phyloP scores from a whole-genome alignment of 2,329 filamentous ascomycete genomes.

The Alternaria dauci region DNA sequence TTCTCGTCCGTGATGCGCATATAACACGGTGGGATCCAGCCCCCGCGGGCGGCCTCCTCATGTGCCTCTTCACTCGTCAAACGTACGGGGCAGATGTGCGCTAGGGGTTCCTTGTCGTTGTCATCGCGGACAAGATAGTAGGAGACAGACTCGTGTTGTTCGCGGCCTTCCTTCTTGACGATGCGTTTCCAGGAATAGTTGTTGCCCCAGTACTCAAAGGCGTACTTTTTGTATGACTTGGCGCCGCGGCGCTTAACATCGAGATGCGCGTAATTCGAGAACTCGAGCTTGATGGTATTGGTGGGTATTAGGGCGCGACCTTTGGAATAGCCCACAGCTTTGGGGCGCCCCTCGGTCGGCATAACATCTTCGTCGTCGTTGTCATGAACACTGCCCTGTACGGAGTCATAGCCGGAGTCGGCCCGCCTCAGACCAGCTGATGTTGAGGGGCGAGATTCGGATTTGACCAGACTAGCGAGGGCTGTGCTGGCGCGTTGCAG shows the following conservation, averaged over 20 bases:
- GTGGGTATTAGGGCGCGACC: slow-evolving; percentile 63
- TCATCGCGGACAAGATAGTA: slow-evolving; percentile 81
- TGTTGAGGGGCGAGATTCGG: slow-evolving; percentile 58
- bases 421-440: slow-evolving; percentile 60
- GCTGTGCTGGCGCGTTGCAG: slow-evolving; percentile 68
- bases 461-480: slow-evolving; percentile 64
- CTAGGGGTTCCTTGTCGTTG: slow-evolving; percentile 68
- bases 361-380: slow-evolving; percentile 28
- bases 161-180: slow-evolving; percentile 68
- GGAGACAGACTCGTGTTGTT: slow-evolving; percentile 67
- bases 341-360: slow-evolving; percentile 36
- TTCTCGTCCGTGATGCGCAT: slow-evolving; percentile 85
- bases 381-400: slow-evolving; percentile 33
- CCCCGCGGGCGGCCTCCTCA: slow-evolving; percentile 78
- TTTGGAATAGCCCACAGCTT: slow-evolving; percentile 48
- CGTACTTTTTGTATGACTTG: slow-evolving; percentile 77
- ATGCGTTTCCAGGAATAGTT: slow-evolving; percentile 84
- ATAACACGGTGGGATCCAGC: slow-evolving; percentile 89
- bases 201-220: slow-evolving; percentile 93
- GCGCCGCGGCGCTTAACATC: slow-evolving; percentile 76
- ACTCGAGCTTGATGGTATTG: slow-evolving; percentile 88
- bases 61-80: slow-evolving; percentile 74
- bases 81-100: slow-evolving; percentile 84
- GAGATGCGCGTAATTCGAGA: slow-evolving; percentile 95
- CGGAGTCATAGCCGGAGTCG: slow-evolving; percentile 67